Evolutionary conservation across 2,329 filamentous ascomycete genomes (phyloP).

Genomic region (Beauveria sp.): DNA sequence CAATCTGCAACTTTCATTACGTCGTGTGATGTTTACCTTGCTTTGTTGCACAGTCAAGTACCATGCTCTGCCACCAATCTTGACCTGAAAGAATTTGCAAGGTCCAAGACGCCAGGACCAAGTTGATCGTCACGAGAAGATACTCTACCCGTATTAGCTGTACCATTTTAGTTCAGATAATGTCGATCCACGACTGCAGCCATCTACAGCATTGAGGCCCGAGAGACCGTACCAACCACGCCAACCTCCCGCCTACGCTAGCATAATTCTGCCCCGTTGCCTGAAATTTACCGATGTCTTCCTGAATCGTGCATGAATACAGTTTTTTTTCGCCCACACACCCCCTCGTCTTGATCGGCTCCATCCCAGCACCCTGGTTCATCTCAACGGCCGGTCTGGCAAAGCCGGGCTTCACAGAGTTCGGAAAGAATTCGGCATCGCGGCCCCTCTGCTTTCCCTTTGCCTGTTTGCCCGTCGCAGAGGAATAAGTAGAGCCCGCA

Average conservation of each 20-base stretch:
- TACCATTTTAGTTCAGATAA: too few species aligned
- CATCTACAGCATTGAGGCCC: background rate
- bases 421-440: background rate
- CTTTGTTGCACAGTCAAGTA: too few species aligned
- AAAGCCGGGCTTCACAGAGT: background rate
- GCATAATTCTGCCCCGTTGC: background rate
- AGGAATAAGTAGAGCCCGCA: background rate
- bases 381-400: background rate
- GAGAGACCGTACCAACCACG: background rate
- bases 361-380: background rate
- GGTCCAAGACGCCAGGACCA: too few species aligned
- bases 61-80: too few species aligned
- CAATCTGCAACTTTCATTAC: too few species aligned
- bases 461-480: background rate
- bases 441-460: background rate
- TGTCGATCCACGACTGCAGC: background rate
- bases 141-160: too few species aligned
- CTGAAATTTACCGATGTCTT: background rate
- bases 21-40: too few species aligned
- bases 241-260: background rate
- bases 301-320: background rate
- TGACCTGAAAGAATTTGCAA: too few species aligned
- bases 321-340: background rate
- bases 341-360: background rate
- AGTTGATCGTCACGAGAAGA: too few species aligned